Evolutionary conservation across 2,329 filamentous ascomycete species (phyloP).

Genomic region (Aureobasidium namibiae): DNA sequence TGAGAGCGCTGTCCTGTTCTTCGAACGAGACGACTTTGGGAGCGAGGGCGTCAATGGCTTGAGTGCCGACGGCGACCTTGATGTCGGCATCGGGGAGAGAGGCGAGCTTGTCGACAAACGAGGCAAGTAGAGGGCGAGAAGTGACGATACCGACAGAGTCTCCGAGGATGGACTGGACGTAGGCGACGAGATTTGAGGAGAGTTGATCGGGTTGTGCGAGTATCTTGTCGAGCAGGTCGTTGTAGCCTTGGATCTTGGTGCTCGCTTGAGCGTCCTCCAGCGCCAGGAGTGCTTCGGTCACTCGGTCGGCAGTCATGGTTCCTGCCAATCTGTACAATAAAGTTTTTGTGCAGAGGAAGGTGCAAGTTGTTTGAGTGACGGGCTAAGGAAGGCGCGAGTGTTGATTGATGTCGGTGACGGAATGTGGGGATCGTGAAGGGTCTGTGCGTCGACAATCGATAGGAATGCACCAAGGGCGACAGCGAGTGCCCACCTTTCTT

Average conservation of each 20-base stretch:
- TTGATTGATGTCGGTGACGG: constrained; percentile 3
- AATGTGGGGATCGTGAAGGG: background rate
- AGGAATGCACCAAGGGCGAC: background rate
- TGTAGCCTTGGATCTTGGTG: constrained; percentile 50
- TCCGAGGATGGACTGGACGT: constrained; percentile 55
- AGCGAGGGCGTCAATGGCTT: constrained; percentile 60
- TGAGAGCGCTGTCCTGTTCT: constrained; percentile 73
- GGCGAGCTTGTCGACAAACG: constrained; percentile 57
- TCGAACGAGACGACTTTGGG: constrained; percentile 66
- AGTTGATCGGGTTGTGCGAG: constrained; percentile 40
- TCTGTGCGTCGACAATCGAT: background rate
- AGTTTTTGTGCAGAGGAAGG: background rate
- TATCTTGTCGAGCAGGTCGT: constrained; percentile 49
- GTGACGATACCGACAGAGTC: constrained; percentile 69
- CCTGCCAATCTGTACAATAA: constrained; percentile 5
- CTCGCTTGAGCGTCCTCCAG: constrained; percentile 41
- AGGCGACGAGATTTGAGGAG: constrained; percentile 56
- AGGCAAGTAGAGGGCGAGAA: constrained; percentile 59
- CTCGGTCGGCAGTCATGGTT: constrained; percentile 21
- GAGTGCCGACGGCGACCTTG: constrained; percentile 64
- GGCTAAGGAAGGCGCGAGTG: background rate
- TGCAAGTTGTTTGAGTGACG: background rate
- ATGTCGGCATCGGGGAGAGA: constrained; percentile 53
- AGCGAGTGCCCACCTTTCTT: background rate
- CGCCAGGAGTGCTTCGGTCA: constrained; percentile 40